Evolutionary conservation across 1,284 basidiomycete genomes (phyloP).

Genomic region (Pascua guehoae): DNA sequence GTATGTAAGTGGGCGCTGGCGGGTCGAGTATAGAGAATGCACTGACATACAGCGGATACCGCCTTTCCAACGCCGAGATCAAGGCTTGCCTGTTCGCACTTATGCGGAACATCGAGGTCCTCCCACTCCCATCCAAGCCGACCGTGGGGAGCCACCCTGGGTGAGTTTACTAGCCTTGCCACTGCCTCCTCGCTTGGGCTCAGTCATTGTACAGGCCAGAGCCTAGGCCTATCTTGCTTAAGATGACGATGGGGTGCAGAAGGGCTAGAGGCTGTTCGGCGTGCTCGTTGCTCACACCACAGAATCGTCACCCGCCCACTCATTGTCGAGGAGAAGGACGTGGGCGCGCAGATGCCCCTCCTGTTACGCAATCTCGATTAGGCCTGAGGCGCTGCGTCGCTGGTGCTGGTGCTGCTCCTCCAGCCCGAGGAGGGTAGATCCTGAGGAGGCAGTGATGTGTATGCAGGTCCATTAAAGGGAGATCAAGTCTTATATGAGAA

Average conservation of each 20-base stretch:
- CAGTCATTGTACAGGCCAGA: too few relatives aligned
- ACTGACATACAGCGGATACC: conserved; percentile 55
- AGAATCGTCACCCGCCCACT: conserved; percentile 46
- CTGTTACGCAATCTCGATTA: too few relatives aligned
- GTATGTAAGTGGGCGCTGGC: conserved; percentile 52
- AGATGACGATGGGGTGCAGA: neutral
- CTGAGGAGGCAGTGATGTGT: too few relatives aligned
- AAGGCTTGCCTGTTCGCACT: conserved; percentile 61
- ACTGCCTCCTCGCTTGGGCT: too few relatives aligned
- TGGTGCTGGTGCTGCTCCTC: too few relatives aligned
- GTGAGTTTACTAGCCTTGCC: too few relatives aligned
- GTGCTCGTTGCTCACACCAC: too few relatives aligned
- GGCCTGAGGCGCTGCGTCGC: too few relatives aligned
- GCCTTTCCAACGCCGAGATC: conserved; percentile 65
- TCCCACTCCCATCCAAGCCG: conserved; percentile 49
- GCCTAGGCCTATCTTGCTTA: neutral
- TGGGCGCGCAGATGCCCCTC: conserved; percentile 46
- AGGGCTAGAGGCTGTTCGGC: too few relatives aligned
- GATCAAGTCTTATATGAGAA: too few relatives aligned
- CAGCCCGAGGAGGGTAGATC: too few relatives aligned
- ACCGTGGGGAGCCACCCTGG: conserved; percentile 3
- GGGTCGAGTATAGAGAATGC: neutral
- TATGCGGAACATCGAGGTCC: conserved; percentile 58
- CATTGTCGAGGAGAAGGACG: conserved; percentile 38
- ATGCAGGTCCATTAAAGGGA: too few relatives aligned